Conservation (phyloP, 352 stramenopile species). For the Thraustotheca clavata region DNA sequence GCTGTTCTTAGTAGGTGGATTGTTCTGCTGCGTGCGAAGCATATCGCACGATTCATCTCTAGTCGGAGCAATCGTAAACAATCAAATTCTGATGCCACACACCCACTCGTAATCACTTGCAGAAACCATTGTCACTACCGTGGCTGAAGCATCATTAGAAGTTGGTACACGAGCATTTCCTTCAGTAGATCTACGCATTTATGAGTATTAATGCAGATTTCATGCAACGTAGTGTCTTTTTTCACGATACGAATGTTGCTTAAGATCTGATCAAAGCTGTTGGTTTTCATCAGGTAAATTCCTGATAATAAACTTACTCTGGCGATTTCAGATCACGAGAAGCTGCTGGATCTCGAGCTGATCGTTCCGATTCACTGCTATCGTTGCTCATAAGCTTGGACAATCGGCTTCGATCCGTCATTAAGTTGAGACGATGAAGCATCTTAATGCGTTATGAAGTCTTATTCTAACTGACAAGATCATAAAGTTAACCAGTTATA, state of each 20-base stretch:
- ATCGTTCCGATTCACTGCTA: neutral
- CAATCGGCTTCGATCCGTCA: neutral
- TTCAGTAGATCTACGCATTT: neutral
- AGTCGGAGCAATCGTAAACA: neutral
- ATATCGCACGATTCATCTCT: neutral
- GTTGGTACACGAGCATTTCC: neutral
- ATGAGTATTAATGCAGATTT: neutral
- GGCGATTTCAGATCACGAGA: neutral
- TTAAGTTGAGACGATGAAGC: neutral
- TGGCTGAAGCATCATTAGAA: no score
- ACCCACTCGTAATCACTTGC: neutral
- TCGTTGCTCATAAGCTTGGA: conserved; percentile 16
- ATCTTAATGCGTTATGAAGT: conserved; percentile 5
- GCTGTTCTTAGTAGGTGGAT: neutral
- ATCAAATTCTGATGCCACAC: neutral
- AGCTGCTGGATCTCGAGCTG: neutral
- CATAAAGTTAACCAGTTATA: neutral
- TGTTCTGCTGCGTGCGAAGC: neutral
- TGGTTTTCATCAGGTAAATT: neutral
- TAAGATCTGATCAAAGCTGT: neutral
- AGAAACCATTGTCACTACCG: neutral
- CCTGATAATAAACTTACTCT: neutral
- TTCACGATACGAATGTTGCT: neutral
- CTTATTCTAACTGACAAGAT: neutral
- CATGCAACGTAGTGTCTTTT: neutral